phyloP scores from a whole-genome alignment of 2,329 filamentous ascomycete genomes.

The Phaeoacremonium minimum region DNA sequence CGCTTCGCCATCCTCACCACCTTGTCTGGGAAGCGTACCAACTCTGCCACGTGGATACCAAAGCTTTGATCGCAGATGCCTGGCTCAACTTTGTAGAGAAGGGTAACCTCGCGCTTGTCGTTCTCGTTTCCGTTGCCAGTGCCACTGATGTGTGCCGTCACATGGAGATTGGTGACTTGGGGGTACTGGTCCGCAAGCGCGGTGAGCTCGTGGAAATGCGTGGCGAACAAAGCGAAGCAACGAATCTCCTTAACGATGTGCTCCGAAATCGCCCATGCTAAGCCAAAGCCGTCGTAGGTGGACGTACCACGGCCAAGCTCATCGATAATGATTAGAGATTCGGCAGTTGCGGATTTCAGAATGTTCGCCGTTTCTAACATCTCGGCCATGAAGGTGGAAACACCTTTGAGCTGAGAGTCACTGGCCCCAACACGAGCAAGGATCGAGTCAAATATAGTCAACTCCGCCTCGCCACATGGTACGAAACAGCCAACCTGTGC shows the following conservation, averaged over 20 bases:
- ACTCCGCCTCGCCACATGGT: slow-evolving; percentile 81
- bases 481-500: slow-evolving; percentile 97
- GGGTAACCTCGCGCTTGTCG: slow-evolving; percentile 77
- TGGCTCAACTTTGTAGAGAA: slow-evolving; percentile 94
- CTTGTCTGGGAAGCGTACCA: slow-evolving; percentile 94
- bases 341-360: slow-evolving; percentile 89
- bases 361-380: slow-evolving; percentile 99
- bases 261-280: slow-evolving; percentile 99
- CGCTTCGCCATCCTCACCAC: slow-evolving; percentile 99
- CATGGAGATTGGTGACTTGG: slow-evolving; percentile 89
- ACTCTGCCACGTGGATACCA: slow-evolving; percentile 95
- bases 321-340: slow-evolving; percentile 97
- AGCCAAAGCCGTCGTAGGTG: slow-evolving; percentile 95
- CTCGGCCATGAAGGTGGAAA: slow-evolving; percentile 99
- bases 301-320: slow-evolving; percentile 94
- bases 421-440: slow-evolving; percentile 92
- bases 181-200: slow-evolving; percentile 82
- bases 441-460: slow-evolving; percentile 96
- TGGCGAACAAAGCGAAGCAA: slow-evolving; percentile 92
- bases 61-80: slow-evolving; percentile 97
- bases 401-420: slow-evolving; percentile 94
- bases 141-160: slow-evolving; percentile 84
- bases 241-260: slow-evolving; percentile 95
- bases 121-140: slow-evolving; percentile 27
- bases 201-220: slow-evolving; percentile 96